A percentile compares a stretch with the other conserved stretches of the same genome.
Evolutionary conservation across 192 early-diverging fungal species (phyloP).

Genomic region (Ambispora gerdemannii): DNA sequence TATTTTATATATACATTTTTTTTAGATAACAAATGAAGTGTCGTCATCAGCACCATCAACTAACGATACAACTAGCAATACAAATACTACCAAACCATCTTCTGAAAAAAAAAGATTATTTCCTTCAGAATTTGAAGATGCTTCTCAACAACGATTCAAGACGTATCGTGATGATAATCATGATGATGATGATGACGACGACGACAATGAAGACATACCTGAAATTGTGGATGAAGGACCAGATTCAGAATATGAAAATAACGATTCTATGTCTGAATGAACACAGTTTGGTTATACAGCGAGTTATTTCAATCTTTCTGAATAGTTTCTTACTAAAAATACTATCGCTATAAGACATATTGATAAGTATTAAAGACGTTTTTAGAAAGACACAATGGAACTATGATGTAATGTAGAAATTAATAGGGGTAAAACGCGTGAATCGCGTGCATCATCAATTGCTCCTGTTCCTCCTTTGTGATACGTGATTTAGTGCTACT

Average conservation of each 20-base stretch:
- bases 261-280: neutral
- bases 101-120: neutral
- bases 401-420: no score
- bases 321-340: neutral
- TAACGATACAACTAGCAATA: no score
- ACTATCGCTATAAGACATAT: neutral
- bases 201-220: constrained; percentile 22
- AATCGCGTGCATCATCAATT: no score
- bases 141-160: neutral
- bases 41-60: neutral
- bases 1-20: neutral
- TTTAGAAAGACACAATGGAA: no score
- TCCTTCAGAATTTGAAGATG: neutral
- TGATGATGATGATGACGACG: constrained; percentile 2
- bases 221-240: constrained; percentile 20
- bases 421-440: no score
- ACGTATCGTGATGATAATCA: neutral
- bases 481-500: no score
- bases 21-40: no score
- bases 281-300: neutral
- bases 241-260: constrained; percentile 26
- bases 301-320: no score
- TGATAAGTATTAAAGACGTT: no score
- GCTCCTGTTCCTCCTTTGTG: no score
- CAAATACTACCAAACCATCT: neutral